Percentiles rank a stretch among this genome's conserved stretches.
Evolutionary conservation across 2,329 filamentous ascomycete genomes (phyloP).

Genomic region (Ophiocordyceps camponoti-floridani): DNA sequence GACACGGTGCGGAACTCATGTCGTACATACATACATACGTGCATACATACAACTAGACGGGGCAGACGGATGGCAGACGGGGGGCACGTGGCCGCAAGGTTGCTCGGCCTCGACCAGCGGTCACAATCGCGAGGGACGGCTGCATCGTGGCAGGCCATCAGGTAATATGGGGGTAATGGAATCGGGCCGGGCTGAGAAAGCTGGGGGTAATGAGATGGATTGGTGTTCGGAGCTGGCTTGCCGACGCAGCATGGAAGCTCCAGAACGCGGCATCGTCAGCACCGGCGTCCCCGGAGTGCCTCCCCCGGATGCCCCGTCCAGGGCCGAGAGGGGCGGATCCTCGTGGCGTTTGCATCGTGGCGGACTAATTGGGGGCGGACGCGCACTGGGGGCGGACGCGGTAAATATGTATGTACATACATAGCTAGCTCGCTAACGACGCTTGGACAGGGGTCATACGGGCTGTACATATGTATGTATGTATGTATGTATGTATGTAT

Average conservation of each 20-base stretch:
- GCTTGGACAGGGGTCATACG: too few relatives aligned
- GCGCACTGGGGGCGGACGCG: too few relatives aligned
- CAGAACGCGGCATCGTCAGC: neutral
- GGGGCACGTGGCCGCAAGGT: neutral
- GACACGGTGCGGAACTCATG: neutral
- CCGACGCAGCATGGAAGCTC: neutral
- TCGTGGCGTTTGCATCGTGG: neutral
- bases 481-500: neutral
- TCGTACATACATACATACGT: too few relatives aligned
- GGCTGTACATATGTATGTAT: too few relatives aligned
- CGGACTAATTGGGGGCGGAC: too few relatives aligned
- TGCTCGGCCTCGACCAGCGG: too few relatives aligned
- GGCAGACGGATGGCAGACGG: too few relatives aligned
- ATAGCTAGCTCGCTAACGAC: too few relatives aligned
- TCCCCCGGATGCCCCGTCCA: neutral
- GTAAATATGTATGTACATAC: too few relatives aligned
- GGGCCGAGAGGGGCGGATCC: neutral
- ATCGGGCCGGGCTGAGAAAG: conserved; percentile 11
- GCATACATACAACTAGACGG: too few relatives aligned
- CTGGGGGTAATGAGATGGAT: conserved; percentile 18
- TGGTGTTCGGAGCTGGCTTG: neutral
- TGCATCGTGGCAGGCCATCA: conserved; percentile 8
- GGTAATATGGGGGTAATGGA: conserved; percentile 21
- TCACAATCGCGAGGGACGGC: neutral
- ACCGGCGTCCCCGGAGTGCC: neutral